Conservation (phyloP, 2,329 filamentous ascomycete species). For the Neurospora crassa region DNA sequence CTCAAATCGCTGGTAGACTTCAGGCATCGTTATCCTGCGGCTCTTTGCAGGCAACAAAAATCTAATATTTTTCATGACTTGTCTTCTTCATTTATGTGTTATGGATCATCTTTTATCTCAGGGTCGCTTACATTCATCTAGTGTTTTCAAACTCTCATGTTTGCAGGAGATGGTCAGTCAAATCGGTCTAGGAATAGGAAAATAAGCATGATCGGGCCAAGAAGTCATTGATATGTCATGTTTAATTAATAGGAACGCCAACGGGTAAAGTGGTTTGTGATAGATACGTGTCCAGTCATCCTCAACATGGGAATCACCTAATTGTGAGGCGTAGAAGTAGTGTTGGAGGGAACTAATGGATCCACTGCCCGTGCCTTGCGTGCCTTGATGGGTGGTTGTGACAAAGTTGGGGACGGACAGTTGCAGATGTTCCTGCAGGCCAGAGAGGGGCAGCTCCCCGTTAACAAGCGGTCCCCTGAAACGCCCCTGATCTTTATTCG, state of each 20-base stretch:
- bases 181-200: background rate
- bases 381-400: background rate
- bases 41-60: slow-evolving; percentile 18
- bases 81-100: slow-evolving; percentile 13
- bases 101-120: slow-evolving; percentile 10
- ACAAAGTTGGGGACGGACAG: background rate
- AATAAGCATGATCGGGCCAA: background rate
- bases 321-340: background rate
- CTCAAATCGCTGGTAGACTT: slow-evolving; percentile 20
- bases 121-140: slow-evolving; percentile 21
- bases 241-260: background rate
- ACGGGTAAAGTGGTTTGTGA: background rate
- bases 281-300: background rate
- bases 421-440: slow-evolving; percentile 3
- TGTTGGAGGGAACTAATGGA: background rate
- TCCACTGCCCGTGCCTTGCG: background rate
- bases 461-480: background rate
- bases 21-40: slow-evolving; percentile 25
- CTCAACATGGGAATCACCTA: background rate
- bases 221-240: background rate
- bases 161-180: slow-evolving; percentile 11
- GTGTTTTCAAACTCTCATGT: slow-evolving; percentile 15
- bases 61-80: slow-evolving; percentile 20
- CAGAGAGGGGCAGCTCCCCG: background rate
- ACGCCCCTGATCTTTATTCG: background rate